Percentiles rank a stretch among this genome's conserved stretches.
Conservation (phyloP, 2,329 filamentous ascomycete genomes). For the Conoideocrella luteorostrata region DNA sequence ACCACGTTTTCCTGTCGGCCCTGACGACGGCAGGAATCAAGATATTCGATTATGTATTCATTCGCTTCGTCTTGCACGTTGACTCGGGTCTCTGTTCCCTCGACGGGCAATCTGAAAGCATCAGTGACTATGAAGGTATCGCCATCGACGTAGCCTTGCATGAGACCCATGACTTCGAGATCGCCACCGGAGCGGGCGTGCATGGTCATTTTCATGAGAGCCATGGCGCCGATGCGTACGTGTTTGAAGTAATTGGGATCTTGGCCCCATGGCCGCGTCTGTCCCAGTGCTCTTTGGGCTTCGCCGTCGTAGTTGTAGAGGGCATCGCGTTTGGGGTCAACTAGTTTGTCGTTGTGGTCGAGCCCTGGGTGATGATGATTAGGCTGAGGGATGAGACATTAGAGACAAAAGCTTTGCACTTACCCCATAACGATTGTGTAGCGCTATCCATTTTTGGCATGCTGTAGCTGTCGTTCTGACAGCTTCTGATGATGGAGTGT, state of each 20-base stretch:
- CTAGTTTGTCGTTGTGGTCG: constrained; percentile 76
- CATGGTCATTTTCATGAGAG: constrained; percentile 98
- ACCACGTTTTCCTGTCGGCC: constrained; percentile 83
- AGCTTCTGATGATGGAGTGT: too few relatives aligned
- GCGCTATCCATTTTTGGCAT: too few relatives aligned
- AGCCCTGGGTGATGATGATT: constrained; percentile 56
- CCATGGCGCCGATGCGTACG: constrained; percentile 87
- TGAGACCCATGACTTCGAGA: constrained; percentile 94
- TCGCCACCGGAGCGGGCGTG: constrained; percentile 91
- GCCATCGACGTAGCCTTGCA: constrained; percentile 88
- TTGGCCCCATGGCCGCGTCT: constrained; percentile 65
- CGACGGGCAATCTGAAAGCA: constrained; percentile 86
- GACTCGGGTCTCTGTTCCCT: constrained; percentile 96
- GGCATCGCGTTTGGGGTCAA: constrained; percentile 81
- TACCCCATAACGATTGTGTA: too few relatives aligned
- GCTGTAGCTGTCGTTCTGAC: too few relatives aligned
- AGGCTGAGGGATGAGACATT: too few relatives aligned
- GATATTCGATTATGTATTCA: constrained; percentile 90
- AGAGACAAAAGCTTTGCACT: too few relatives aligned
- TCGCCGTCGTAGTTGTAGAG: constrained; percentile 77
- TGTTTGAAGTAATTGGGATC: constrained; percentile 87
- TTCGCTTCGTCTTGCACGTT: constrained; percentile 95
- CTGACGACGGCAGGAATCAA: constrained; percentile 68
- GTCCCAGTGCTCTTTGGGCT: constrained; percentile 60
- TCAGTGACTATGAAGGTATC: constrained; percentile 90